These are phyloP conservation scores for Cymbopogon citratus DNA, from an alignment of 176 grass and related monocot species.

Conservation along the genomic window DNA sequence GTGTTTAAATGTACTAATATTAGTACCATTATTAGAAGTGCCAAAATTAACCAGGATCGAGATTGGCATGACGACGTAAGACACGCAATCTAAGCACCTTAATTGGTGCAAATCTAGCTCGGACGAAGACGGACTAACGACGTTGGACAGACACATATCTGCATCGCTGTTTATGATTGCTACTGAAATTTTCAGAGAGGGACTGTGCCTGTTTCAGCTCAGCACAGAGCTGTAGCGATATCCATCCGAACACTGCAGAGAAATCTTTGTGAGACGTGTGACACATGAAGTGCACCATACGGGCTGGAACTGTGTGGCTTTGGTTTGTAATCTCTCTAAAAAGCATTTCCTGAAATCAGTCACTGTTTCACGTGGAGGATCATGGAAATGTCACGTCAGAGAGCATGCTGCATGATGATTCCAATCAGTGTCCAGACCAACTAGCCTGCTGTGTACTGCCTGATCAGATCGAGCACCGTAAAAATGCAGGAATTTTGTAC, in stretches of 20 bases:
- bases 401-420: conserved; percentile 15
- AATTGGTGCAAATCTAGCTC: conserved; percentile 6
- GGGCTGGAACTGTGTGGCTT: not conserved
- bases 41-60: not conserved
- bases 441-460: not conserved
- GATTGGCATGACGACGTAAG: not conserved
- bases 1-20: not conserved
- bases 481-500: not conserved
- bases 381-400: conserved; percentile 14
- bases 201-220: not conserved
- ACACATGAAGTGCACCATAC: not conserved
- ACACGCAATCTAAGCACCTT: not conserved
- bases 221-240: not conserved
- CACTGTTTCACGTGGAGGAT: conserved; percentile 17
- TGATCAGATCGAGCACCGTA: not conserved
- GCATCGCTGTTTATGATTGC: not conserved
- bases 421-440: not conserved
- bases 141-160: not conserved
- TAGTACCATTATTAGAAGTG: not conserved
- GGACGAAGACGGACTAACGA: not conserved
- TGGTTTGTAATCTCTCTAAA: not conserved
- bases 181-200: no score
- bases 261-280: not conserved
- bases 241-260: not conserved
- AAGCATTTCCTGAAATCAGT: not conserved